These are phyloP conservation scores for Prunella vulgaris DNA, from an alignment of 257 asterid genomes.

Conservation along the genomic window DNA sequence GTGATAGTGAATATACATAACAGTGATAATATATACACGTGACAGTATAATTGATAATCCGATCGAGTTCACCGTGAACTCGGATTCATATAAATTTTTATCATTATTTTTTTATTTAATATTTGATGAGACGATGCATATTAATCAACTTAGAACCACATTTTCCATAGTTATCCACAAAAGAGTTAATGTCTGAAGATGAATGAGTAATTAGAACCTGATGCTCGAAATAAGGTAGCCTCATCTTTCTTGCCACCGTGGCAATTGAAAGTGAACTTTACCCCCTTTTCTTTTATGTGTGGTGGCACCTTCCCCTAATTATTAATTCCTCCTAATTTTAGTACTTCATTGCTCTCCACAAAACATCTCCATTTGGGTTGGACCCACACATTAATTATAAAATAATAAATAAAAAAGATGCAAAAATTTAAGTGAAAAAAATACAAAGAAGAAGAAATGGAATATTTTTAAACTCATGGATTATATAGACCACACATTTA, in stretches of 20 bases:
- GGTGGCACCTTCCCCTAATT: not conserved
- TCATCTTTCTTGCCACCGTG: conserved; percentile 3
- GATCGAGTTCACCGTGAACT: too few species aligned
- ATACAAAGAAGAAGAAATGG: not conserved
- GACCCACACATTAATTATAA: too few species aligned
- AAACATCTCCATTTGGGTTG: not conserved
- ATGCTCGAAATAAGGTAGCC: not conserved
- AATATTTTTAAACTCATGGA: conserved; percentile 15
- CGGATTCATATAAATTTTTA: too few species aligned
- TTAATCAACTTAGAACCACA: too few species aligned
- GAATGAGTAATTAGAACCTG: not conserved
- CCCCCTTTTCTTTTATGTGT: not conserved
- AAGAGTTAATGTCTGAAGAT: not conserved
- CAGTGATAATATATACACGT: too few species aligned
- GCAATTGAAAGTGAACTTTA: not conserved
- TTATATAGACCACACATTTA: conserved; percentile 19
- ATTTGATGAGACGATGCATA: too few species aligned
- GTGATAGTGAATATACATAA: too few species aligned
- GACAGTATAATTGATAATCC: too few species aligned
- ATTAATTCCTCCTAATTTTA: not conserved
- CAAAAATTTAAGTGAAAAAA: not conserved
- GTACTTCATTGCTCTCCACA: conserved; percentile 22
- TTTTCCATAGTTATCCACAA: not conserved
- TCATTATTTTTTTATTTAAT: too few species aligned
- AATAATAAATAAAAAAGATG: not conserved